These are phyloP conservation scores for Fusarium sp. DNA, from an alignment of 2,329 filamentous ascomycete species.

Conservation along the genomic window DNA sequence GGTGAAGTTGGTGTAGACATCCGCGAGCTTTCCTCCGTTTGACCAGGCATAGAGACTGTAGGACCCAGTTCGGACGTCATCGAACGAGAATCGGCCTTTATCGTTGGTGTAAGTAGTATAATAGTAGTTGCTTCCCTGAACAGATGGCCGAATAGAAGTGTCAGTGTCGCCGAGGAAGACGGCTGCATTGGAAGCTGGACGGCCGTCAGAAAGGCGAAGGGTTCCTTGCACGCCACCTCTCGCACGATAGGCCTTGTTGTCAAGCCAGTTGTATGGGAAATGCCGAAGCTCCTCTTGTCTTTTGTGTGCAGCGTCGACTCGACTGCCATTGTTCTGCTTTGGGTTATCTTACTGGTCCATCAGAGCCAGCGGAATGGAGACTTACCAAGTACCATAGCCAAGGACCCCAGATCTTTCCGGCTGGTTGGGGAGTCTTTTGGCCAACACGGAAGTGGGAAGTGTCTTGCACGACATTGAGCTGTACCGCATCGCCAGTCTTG, in stretches of 20 bases:
- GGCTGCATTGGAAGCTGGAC: constrained; percentile 12
- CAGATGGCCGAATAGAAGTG: constrained; percentile 9
- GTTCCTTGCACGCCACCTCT: constrained; percentile 18
- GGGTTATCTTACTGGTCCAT: neutral
- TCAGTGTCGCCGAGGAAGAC: constrained; percentile 13
- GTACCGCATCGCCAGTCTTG: constrained; percentile 16
- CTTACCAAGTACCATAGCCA: constrained; percentile 25
- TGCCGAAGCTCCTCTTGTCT: constrained; percentile 11
- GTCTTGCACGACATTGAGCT: constrained; percentile 23
- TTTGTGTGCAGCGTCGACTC: neutral
- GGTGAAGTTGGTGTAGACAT: constrained; percentile 25
- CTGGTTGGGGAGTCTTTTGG: constrained; percentile 5
- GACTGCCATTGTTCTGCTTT: constrained; percentile 12
- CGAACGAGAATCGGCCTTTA: constrained; percentile 16
- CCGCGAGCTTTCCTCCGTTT: constrained; percentile 16
- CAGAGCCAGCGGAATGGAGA: no score
- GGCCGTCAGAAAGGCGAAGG: constrained; percentile 18
- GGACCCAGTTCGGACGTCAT: constrained; percentile 11
- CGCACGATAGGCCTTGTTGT: constrained; percentile 6
- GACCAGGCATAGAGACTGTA: constrained; percentile 19
- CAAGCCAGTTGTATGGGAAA: constrained; percentile 21
- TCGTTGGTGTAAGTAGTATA: constrained; percentile 23
- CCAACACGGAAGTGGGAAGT: constrained; percentile 21
- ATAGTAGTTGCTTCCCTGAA: constrained; percentile 36
- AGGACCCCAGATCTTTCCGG: constrained; percentile 19